Evolutionary conservation across 352 stramenopile genomes (phyloP).

Genomic region (Phytophthora chlamydospora): DNA sequence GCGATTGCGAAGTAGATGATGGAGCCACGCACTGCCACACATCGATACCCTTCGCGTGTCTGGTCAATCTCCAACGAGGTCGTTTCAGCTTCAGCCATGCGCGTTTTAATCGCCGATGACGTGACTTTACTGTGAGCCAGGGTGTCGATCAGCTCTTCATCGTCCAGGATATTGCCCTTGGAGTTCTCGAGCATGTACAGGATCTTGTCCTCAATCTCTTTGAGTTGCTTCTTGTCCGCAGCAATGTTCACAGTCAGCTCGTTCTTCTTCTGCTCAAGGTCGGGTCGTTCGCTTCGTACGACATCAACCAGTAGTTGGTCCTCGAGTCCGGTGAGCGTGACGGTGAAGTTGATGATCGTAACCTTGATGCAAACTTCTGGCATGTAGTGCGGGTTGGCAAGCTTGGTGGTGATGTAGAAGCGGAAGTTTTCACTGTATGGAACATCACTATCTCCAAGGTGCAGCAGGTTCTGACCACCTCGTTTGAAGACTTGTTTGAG

Average conservation of each 20-base stretch:
- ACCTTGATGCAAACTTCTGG: conserved; percentile 96
- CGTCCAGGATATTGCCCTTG: conserved; percentile 94
- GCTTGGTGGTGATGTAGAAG: conserved; percentile 95
- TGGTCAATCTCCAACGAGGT: conserved; percentile 92
- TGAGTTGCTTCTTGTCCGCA: conserved; percentile 92
- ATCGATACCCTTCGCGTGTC: conserved; percentile 91
- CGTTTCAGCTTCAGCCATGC: conserved; percentile 90
- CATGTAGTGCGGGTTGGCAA: conserved; percentile 95
- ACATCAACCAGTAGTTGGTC: conserved; percentile 94
- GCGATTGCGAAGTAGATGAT: conserved; percentile 96
- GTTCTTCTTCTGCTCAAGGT: conserved; percentile 93
- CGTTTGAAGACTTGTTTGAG: conserved; percentile 95
- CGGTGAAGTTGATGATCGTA: conserved; percentile 95
- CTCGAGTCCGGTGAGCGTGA: conserved; percentile 92
- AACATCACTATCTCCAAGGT: conserved; percentile 92
- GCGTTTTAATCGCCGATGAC: conserved; percentile 88
- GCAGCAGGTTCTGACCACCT: conserved; percentile 87
- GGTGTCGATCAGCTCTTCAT: conserved; percentile 93
- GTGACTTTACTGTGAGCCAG: conserved; percentile 92
- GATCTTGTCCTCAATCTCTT: conserved; percentile 96
- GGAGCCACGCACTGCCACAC: conserved; percentile 89
- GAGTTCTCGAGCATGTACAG: conserved; percentile 93
- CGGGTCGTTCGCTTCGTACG: conserved; percentile 90
- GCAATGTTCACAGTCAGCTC: conserved; percentile 93
- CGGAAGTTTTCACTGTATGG: conserved; percentile 93